A percentile compares a stretch with the other conserved stretches of the same genome.
Evolutionary conservation across 805 yeast genomes (phyloP).

Genomic region (Wickerhamomyces sydowiorum): DNA sequence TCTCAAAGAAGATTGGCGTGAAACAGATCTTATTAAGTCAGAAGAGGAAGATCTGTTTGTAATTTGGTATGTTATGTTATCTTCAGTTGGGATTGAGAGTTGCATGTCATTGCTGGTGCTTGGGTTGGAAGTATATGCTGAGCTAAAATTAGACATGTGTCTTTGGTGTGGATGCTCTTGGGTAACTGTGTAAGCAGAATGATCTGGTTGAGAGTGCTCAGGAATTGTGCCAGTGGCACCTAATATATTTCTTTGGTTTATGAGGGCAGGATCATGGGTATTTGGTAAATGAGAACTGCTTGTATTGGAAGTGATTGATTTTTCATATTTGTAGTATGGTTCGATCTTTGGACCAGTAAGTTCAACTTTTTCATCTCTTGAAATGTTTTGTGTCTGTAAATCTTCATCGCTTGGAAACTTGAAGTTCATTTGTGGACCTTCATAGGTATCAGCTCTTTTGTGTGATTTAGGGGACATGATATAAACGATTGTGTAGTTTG

Average conservation of each 20-base stretch:
- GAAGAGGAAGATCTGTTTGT: slow-evolving; percentile 9
- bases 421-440: slow-evolving; percentile 34
- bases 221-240: neutral
- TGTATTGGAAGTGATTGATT: neutral
- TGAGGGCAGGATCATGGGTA: neutral
- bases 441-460: slow-evolving; percentile 28
- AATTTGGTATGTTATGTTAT: slow-evolving; percentile 24
- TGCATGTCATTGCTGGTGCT: neutral
- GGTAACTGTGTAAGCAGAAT: neutral
- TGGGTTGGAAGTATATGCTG: neutral
- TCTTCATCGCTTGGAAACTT: slow-evolving; percentile 30
- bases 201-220: neutral
- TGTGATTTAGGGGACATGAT: slow-evolving; percentile 16
- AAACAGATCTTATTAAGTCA: neutral
- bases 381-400: slow-evolving; percentile 1
- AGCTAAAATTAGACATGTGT: neutral
- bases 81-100: slow-evolving; percentile 14
- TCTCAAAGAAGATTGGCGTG: slow-evolving; percentile 1
- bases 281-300: too few relatives aligned
- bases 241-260: neutral
- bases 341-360: slow-evolving; percentile 13
- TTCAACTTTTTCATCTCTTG: neutral
- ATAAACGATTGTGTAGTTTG: neutral
- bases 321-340: slow-evolving; percentile 13
- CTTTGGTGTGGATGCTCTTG: neutral